Conservation (phyloP, 257 asterid species). For the Parsonsia alboflavescens region DNA sequence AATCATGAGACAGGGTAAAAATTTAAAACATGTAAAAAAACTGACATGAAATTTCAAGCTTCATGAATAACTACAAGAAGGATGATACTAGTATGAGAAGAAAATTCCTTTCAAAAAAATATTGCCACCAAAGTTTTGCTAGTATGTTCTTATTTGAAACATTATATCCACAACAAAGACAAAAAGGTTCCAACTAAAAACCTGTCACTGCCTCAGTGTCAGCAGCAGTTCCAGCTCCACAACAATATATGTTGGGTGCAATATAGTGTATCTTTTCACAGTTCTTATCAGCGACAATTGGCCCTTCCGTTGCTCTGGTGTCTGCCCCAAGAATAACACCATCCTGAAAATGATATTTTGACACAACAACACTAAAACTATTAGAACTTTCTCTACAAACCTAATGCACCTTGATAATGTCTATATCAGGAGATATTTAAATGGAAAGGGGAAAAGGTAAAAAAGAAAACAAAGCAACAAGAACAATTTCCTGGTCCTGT, state of each 20-base stretch:
- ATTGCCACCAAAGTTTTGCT: background rate
- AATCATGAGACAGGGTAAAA: background rate
- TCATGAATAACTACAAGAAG: background rate
- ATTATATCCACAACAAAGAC: background rate
- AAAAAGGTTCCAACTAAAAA: conserved; percentile 15
- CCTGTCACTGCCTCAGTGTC: conserved; percentile 97
- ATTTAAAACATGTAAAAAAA: background rate
- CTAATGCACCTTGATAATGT: background rate
- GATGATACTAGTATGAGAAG: background rate
- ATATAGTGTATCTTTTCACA: conserved; percentile 94
- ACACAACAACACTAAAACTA: background rate
- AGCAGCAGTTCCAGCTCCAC: conserved; percentile 95
- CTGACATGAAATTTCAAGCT: background rate
- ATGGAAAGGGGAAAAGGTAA: background rate
- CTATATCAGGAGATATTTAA: background rate
- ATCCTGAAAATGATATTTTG: conserved; percentile 39
- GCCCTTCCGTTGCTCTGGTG: conserved; percentile 96
- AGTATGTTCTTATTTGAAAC: background rate
- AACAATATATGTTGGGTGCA: conserved; percentile 80
- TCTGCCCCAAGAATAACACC: conserved; percentile 99
- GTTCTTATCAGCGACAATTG: conserved; percentile 98
- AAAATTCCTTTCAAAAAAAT: background rate
- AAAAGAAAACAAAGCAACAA: background rate
- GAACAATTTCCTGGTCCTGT: too few species aligned
- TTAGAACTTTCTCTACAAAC: background rate